Evolutionary conservation across 1,139 yeast genomes (phyloP).

Genomic region (Pichia sp.): DNA sequence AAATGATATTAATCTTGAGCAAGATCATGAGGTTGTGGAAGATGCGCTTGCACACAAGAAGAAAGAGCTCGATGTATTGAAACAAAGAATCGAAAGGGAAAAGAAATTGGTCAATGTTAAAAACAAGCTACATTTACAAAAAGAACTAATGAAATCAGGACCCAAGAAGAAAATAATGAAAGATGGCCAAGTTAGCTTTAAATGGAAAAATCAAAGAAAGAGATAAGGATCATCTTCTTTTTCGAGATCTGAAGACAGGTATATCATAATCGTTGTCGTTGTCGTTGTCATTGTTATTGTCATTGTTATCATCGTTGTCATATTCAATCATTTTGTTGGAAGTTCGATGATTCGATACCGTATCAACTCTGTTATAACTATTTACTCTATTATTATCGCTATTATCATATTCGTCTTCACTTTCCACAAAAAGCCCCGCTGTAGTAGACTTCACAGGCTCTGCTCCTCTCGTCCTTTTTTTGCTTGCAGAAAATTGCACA

Average conservation of each 20-base stretch:
- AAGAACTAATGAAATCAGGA: slow-evolving; percentile 88
- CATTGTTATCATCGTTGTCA: neutral
- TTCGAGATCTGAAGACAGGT: slow-evolving; percentile 31
- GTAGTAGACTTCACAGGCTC: neutral
- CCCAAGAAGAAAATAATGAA: slow-evolving; percentile 54
- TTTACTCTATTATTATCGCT: neutral
- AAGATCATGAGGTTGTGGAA: slow-evolving; percentile 15
- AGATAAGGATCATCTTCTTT: slow-evolving; percentile 29
- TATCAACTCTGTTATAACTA: too few species aligned
- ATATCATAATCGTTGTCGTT: slow-evolving; percentile 27
- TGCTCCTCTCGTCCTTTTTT: neutral
- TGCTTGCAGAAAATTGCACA: neutral
- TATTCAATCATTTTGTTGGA: neutral
- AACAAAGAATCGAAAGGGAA: slow-evolving; percentile 59
- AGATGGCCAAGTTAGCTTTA: slow-evolving; percentile 63
- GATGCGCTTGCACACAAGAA: slow-evolving; percentile 30
- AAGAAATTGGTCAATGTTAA: slow-evolving; percentile 60
- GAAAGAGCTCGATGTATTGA: slow-evolving; percentile 45
- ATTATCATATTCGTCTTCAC: slow-evolving; percentile 6
- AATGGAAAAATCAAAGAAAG: slow-evolving; percentile 85
- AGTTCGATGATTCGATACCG: neutral
- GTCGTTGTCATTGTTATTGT: neutral
- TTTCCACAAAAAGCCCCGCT: slow-evolving; percentile 7
- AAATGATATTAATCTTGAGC: slow-evolving; percentile 15
- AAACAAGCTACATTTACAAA: slow-evolving; percentile 63